A percentile compares a stretch with the other conserved stretches of the same genome.
Evolutionary conservation across 2,329 filamentous ascomycete species (phyloP).

Genomic region (Alternaria sp.): DNA sequence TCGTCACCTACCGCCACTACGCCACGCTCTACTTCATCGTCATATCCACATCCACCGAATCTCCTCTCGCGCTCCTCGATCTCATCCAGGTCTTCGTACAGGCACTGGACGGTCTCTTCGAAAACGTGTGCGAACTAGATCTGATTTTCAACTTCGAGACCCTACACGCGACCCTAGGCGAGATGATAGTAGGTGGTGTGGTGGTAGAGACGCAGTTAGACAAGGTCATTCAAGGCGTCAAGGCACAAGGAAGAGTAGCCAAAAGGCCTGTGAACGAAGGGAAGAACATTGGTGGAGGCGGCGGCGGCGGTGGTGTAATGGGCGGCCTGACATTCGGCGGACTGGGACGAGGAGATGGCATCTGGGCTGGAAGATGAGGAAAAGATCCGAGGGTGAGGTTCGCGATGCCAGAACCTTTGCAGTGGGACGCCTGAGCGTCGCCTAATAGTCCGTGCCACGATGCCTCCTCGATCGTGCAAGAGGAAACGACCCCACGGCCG

Average conservation of each 20-base stretch:
- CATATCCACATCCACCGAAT: conserved; percentile 95
- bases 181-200: conserved; percentile 95
- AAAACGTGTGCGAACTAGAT: conserved; percentile 98
- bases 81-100: conserved; percentile 99
- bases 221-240: conserved; percentile 85
- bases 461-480: not conserved
- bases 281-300: conserved; percentile 39
- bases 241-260: conserved; percentile 75
- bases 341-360: conserved; percentile 43
- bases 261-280: conserved; percentile 81
- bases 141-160: conserved; percentile 99
- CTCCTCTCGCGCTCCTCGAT: conserved; percentile 91
- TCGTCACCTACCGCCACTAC: conserved; percentile 98
- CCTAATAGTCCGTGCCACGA: not conserved
- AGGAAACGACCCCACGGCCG: not conserved
- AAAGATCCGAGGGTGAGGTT: not conserved
- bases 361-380: conserved; percentile 45
- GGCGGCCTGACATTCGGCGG: conserved; percentile 37
- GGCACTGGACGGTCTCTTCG: conserved; percentile 90
- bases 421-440: not conserved
- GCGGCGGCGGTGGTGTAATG: conserved; percentile 26
- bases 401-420: not conserved
- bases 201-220: conserved; percentile 93
- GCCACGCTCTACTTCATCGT: conserved; percentile 98
- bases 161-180: conserved; percentile 84